These are phyloP conservation scores for Bacterosira constricta DNA, from an alignment of 108 stramenopile genomes.

Conservation along the genomic window DNA sequence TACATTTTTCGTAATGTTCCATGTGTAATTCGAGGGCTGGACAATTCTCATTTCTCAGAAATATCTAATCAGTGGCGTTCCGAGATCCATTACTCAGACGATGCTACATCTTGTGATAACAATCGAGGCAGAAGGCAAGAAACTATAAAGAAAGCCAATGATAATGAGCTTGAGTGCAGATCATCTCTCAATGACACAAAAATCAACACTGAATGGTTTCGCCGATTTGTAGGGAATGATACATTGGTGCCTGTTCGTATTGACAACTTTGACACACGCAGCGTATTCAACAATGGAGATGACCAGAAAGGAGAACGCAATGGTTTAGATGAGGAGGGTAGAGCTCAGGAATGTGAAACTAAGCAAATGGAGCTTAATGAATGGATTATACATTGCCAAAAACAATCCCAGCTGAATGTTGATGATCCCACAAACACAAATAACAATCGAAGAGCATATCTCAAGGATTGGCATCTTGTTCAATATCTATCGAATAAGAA, in stretches of 20 bases:
- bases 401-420: background rate
- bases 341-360: conserved; percentile 74
- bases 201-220: conserved; percentile 67
- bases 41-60: conserved; percentile 22
- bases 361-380: conserved; percentile 42
- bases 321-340: conserved; percentile 64
- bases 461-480: conserved; percentile 87
- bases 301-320: background rate
- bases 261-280: background rate
- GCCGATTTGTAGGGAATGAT: conserved; percentile 49
- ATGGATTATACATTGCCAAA: conserved; percentile 46
- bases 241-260: conserved; percentile 64
- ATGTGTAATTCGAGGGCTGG: conserved; percentile 52
- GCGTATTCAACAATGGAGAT: no score
- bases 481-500: conserved; percentile 25
- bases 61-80: conserved; percentile 22
- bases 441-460: conserved; percentile 35
- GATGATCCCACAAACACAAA: background rate
- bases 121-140: background rate
- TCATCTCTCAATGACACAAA: background rate
- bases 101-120: background rate
- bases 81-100: background rate
- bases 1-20: conserved; percentile 51
- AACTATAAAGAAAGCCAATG: no score
- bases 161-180: no score